Base-by-base conservation (phyloP, 208 protist species). In the Herpetomonas samuelpessoai region DNA sequence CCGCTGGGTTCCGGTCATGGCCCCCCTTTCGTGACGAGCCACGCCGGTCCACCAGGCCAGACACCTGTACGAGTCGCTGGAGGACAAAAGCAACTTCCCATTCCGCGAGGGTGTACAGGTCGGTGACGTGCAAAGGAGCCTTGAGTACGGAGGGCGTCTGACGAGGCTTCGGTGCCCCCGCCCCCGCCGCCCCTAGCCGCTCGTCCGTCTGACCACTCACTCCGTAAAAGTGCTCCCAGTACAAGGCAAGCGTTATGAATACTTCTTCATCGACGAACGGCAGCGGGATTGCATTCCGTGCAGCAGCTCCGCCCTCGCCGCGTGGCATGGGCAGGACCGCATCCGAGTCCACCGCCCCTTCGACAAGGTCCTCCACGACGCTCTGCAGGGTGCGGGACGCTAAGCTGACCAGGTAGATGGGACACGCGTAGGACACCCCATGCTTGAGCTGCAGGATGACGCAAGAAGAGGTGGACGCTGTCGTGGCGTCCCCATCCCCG, bases 191-290 rank as follows among this genome's bases (percentile, higher is more conserved):
- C 21, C 26, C 18, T 2, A 29, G 19, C 3, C 41, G 25, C 54
- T 6, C 28, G 48, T 48, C 12, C 29, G 41, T 27, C 3, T 44
- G 28, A 48, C 12, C 25, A 24, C 38, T 38, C 24, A 81, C 16
- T 3, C 65, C 65, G 56, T 86, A 81, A 48, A 90, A 90, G 71
- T 88, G 80, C 57, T 93, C 86, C 68, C 83, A 45, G 61, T 88
- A 93, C 12, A 81, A 39, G 22, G 81, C 77, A 3, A 90, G 66
- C 45, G 68, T 74, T 48, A 81, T 54, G 62, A 93, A 93, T 10
- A 66, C 50, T 1, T 29, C 35, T 3, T 41, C 21, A 26, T 60
- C 28, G 3, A 92, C 16, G 27, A 77, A 78, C 12, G 76, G 68
- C 0, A 89, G 69, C 2, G 73, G 76, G 16, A 87, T 10, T 27